Evolutionary conservation across 768 basidiomycete genomes (phyloP), one percentile per base, ranked within the genome.

Genomic region (Hirschioporus abietinus): DNA sequence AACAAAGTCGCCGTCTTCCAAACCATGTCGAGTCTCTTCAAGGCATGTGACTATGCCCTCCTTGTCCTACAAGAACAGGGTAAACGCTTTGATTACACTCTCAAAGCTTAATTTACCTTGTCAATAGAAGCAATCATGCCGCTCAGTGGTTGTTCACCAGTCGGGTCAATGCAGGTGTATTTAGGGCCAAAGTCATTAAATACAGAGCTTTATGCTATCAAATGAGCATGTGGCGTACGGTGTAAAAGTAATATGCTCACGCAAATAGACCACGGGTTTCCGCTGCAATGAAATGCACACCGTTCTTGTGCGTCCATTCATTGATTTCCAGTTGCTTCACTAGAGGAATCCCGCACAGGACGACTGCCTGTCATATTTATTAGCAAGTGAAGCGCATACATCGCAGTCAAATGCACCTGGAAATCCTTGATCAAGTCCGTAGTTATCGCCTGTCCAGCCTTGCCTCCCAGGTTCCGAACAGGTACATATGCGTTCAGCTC

Each of bases 1-100:
- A 25, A 99, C 96, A 72, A 89, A 99, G 74, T 99, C 95, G 18
- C 97, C 97, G 75, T 99, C 97, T 76, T 98, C 95, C n/a, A 99
- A 84, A 23, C 97, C 97, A 76, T 99, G 97, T 67, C 97, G 87
- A 12, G 96, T 91, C 80, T 99, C 97, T 71, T 99, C 97, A 67
- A 98, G 80, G 75, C 95, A 97, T 12, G 96, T 97, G 7, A 99
- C 96, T 24, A 99, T 78, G n/a, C 91, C 96, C 64, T 97, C 95
- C 60, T 83, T 81, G 68, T 88, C 90, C 94, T 96, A 66, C 34
- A 35, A 30, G 59, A 30, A 24, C 27, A 25, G 42, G 20, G 18
- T 4, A 35, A 42, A 24, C 30, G 60, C 72, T 67, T 26, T 26
- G 7, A 23, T n/a, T 52, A 42, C 35, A 12, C 52, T 35, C 18